Evolutionary conservation across 768 basidiomycete genomes (phyloP), one percentile per base, ranked within the genome.

Genomic region (Tulasnella sp.): DNA sequence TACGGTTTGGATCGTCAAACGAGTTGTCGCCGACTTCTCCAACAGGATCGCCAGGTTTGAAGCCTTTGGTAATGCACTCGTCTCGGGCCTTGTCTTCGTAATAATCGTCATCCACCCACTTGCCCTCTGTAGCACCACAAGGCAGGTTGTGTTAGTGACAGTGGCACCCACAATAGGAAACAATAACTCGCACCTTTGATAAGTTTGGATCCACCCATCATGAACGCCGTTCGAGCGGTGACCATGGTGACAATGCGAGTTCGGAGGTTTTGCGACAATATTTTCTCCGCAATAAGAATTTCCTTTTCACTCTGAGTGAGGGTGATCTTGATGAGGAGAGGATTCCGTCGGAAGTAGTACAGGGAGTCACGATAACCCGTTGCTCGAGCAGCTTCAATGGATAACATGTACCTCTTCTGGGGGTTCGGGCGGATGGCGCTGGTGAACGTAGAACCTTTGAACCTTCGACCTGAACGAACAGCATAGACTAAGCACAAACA

Each of bases 311-410:
- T 76, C 58, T 90, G 85, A 0, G 84, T 86, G 31, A 90, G 89
- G 61, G 84, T 84, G 59, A 96, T 77, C 69, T 98, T 98, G 73
- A 92, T 75, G 14, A 94, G 85, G 27, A 90, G 80, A 0, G 81
- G 80, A 62, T 94, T 96, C 5, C 91, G 79, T 2, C 96, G 84
- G 71, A 97, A 93, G 70, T 97, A 97, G 70, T 97, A 96, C n/a
- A 98, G 73, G 7, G 96, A 97, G 69, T 98, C 96, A 46, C 91
- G 80, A 71, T 91, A 97, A 3, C 96, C 96, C 17, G 90, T 93
- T 7, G 89, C 88, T 25, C 94, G 82, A 0, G 96, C 96, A 2
- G 92, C 94, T 65, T 99, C 96, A 58, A 99, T 98, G 19, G 94
- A 92, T 39, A 98, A 85, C 80, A 96, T 87, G 71, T 96, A 99